phyloP scores from a whole-genome alignment of 495 filamentous ascomycete species.

The Friedmanniomyces simplex region DNA sequence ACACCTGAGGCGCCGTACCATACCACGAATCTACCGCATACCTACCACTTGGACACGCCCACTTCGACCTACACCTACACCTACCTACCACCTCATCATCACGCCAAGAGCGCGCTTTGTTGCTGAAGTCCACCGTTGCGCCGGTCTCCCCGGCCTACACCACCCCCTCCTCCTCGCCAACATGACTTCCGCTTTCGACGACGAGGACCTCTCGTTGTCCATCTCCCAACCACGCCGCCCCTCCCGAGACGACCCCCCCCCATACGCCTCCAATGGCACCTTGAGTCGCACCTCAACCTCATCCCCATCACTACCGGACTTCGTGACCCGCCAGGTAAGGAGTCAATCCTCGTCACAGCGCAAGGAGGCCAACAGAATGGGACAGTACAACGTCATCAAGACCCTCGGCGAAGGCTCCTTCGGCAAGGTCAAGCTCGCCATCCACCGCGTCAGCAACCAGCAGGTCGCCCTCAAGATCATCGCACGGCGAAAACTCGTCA shows the following conservation, averaged over 20 bases:
- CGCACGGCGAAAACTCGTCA: constrained; percentile 84
- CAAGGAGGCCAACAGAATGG: constrained; percentile 64
- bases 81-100: neutral
- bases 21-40: too few relatives aligned
- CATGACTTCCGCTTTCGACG: constrained; percentile 58
- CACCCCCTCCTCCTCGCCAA: constrained; percentile 4
- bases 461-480: constrained; percentile 98
- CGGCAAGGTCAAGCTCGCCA: constrained; percentile 94
- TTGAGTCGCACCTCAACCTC: neutral
- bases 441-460: constrained; percentile 80
- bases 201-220: constrained; percentile 87
- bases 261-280: too few relatives aligned
- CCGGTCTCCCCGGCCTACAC: constrained; percentile 4
- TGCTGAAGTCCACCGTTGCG: constrained; percentile 1
- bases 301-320: constrained; percentile 12
- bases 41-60: too few relatives aligned
- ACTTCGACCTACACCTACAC: neutral
- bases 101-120: neutral
- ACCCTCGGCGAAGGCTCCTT: constrained; percentile 95
- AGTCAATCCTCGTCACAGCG: constrained; percentile 12
- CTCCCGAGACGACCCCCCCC: constrained; percentile 25
- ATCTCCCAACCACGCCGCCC: constrained; percentile 54
- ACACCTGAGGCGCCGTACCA: too few relatives aligned
- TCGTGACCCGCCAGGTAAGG: constrained; percentile 8
- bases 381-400: constrained; percentile 78